Evolutionary conservation across 2,329 filamentous ascomycete species (phyloP).

Genomic region (Tolypocladium endophyticum): DNA sequence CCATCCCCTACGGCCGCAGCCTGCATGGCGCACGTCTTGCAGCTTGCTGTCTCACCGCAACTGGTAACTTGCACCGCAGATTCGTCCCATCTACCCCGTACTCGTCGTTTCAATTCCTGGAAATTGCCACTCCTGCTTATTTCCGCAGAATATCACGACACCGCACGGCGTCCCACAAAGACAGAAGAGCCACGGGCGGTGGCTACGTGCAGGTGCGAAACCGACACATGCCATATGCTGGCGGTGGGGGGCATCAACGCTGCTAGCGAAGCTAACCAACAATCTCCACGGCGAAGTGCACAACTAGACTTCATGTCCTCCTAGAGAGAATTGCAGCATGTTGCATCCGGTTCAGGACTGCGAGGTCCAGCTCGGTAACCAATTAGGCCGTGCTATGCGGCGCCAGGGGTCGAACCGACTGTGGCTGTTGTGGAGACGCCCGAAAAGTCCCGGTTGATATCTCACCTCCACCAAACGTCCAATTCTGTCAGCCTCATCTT

Average conservation of each 20-base stretch:
- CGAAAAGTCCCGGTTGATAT: background rate
- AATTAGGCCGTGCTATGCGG: background rate
- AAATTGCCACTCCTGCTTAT: background rate
- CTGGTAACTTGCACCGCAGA: background rate
- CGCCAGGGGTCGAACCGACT: background rate
- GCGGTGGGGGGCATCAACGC: background rate
- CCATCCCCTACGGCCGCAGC: background rate
- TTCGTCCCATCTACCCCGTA: background rate
- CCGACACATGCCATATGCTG: background rate
- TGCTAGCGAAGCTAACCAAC: background rate
- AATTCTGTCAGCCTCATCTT: background rate
- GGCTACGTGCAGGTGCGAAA: background rate
- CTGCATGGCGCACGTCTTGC: background rate
- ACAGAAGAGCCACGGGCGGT: background rate
- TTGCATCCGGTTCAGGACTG: background rate
- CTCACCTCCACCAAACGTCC: background rate
- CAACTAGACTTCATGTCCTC: background rate
- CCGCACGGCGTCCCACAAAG: background rate
- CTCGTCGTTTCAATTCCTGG: background rate
- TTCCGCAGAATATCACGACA: background rate
- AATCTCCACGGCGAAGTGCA: background rate
- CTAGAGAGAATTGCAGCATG: background rate
- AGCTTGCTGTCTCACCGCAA: background rate
- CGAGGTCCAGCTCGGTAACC: background rate
- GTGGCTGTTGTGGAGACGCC: background rate